Conservation (phyloP, 2,329 filamentous ascomycete species). For the Ceratocystis colombiana region DNA sequence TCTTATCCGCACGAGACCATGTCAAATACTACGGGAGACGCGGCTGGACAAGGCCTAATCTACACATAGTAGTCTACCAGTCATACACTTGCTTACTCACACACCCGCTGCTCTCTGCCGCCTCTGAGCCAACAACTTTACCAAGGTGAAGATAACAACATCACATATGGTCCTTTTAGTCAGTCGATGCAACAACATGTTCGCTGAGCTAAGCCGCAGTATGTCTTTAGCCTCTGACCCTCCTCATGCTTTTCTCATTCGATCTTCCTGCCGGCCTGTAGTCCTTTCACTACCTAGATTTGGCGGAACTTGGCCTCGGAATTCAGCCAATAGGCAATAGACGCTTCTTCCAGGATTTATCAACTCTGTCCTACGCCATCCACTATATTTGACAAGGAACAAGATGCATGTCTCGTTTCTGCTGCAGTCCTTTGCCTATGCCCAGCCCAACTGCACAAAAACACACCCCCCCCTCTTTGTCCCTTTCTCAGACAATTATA, state of each 20-base stretch:
- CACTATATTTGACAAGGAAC: conserved; percentile 4
- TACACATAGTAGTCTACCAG: background rate
- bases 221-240: too few relatives aligned
- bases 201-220: too few relatives aligned
- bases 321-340: background rate
- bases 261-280: background rate
- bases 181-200: too few relatives aligned
- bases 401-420: conserved; percentile 8
- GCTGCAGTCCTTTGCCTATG: background rate
- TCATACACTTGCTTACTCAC: background rate
- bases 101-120: background rate
- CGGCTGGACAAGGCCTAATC: background rate
- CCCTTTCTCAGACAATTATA: background rate
- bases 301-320: background rate
- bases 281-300: background rate
- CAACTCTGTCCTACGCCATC: conserved; percentile 5
- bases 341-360: background rate
- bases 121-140: too few relatives aligned
- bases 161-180: too few relatives aligned
- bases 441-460: background rate
- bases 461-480: background rate
- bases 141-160: too few relatives aligned
- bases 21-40: background rate
- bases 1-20: background rate
- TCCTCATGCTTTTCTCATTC: background rate